phyloP scores from a whole-genome alignment of 148 eudicot species.

The Camellia granthamiana region DNA sequence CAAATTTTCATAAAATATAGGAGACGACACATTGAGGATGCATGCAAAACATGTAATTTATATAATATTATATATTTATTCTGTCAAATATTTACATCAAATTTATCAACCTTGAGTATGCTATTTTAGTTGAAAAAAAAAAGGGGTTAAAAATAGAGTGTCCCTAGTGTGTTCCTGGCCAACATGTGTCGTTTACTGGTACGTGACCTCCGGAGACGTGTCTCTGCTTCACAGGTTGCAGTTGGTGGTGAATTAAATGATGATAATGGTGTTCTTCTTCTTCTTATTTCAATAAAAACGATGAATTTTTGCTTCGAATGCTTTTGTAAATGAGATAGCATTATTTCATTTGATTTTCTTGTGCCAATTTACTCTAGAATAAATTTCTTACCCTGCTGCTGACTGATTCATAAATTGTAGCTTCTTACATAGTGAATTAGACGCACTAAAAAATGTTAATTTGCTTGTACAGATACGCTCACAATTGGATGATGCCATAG shows the following conservation, averaged over 20 bases:
- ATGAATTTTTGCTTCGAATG: constrained; percentile 15
- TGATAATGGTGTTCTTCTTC: constrained; percentile 3
- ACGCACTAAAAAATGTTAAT: not conserved
- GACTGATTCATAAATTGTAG: not conserved
- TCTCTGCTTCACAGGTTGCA: too few relatives aligned
- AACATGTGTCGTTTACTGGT: too few relatives aligned
- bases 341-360: not conserved
- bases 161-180: too few relatives aligned
- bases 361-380: not conserved
- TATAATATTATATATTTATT: too few relatives aligned
- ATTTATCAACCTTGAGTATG: too few relatives aligned
- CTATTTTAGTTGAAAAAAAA: too few relatives aligned
- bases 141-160: too few relatives aligned
- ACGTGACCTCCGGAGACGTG: too few relatives aligned
- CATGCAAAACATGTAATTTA: too few relatives aligned
- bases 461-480: constrained; percentile 61
- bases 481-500: constrained; percentile 85
- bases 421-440: not conserved
- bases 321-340: not conserved
- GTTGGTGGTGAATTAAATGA: not conserved
- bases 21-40: too few relatives aligned
- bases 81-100: too few relatives aligned
- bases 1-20: too few relatives aligned
- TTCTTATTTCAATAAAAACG: not conserved
- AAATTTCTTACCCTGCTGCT: not conserved